Conservation (phyloP, 2,329 filamentous ascomycete species). For the Tothia fuscella region DNA sequence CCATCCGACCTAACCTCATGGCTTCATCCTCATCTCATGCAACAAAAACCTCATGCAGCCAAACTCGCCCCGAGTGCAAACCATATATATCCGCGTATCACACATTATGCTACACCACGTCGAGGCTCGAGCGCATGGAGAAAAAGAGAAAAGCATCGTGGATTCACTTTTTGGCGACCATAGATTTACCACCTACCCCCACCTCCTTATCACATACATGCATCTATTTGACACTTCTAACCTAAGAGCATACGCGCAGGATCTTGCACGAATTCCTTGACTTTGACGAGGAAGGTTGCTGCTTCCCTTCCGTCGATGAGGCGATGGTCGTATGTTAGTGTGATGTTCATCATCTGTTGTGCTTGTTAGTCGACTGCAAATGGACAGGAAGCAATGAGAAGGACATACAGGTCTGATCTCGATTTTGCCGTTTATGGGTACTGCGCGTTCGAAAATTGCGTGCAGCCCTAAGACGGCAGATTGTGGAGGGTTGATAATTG, state of each 20-base stretch:
- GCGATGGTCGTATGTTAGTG: constrained; percentile 94
- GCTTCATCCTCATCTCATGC: no score
- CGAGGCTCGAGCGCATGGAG: no score
- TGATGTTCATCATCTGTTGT: constrained; percentile 86
- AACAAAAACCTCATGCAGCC: no score
- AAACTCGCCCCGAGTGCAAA: no score
- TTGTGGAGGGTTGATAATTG: constrained; percentile 97
- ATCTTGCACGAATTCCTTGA: constrained; percentile 97
- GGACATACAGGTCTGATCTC: constrained; percentile 65
- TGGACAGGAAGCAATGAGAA: background rate
- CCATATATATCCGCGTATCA: no score
- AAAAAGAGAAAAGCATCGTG: no score
- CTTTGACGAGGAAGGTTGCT: constrained; percentile 82
- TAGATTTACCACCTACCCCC: no score
- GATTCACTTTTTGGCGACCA: no score
- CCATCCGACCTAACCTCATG: no score
- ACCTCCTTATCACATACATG: no score
- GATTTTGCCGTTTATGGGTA: constrained; percentile 84
- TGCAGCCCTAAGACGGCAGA: constrained; percentile 35
- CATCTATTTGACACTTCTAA: no score
- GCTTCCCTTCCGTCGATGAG: constrained; percentile 91
- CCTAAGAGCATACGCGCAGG: constrained; percentile 76
- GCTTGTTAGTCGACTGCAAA: constrained; percentile 12
- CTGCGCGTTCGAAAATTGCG: constrained; percentile 88
- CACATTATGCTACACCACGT: no score